phyloP scores from a whole-genome alignment of 2,329 filamentous ascomycete species.

The Fusarium buharicum region DNA sequence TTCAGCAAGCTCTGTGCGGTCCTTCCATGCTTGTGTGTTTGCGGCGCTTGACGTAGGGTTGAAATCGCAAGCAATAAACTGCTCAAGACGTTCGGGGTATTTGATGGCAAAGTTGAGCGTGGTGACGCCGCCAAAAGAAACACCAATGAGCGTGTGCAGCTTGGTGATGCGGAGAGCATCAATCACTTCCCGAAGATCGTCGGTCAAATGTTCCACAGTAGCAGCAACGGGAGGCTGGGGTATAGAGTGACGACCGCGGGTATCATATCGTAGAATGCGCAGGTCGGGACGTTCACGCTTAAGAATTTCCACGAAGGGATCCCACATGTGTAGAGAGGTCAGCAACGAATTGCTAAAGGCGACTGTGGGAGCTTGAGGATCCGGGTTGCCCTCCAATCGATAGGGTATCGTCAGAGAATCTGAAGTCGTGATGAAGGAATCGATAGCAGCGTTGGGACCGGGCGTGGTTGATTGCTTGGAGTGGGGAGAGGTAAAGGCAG shows the following conservation, averaged over 20 bases:
- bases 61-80: conserved; percentile 81
- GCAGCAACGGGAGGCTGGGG: conserved; percentile 61
- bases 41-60: conserved; percentile 76
- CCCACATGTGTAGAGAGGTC: conserved; percentile 83
- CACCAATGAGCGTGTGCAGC: conserved; percentile 76
- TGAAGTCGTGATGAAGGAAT: conserved; percentile 73
- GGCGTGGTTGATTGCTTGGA: conserved; percentile 65
- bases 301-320: conserved; percentile 74
- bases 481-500: conserved; percentile 66
- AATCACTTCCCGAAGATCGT: conserved; percentile 74
- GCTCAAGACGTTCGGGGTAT: conserved; percentile 67
- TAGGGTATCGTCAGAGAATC: conserved; percentile 79
- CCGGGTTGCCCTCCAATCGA: conserved; percentile 76
- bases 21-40: conserved; percentile 83
- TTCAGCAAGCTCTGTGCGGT: conserved; percentile 76
- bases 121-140: conserved; percentile 84
- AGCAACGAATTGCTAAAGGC: conserved; percentile 85
- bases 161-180: conserved; percentile 74
- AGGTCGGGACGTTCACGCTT: conserved; percentile 69
- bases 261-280: conserved; percentile 80
- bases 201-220: conserved; percentile 72
- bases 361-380: conserved; percentile 74
- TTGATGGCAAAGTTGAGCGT: conserved; percentile 76
- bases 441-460: conserved; percentile 63
- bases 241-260: conserved; percentile 71